phyloP scores from a whole-genome alignment of 2,329 filamentous ascomycete species.

The Zymoseptoria passerinii region DNA sequence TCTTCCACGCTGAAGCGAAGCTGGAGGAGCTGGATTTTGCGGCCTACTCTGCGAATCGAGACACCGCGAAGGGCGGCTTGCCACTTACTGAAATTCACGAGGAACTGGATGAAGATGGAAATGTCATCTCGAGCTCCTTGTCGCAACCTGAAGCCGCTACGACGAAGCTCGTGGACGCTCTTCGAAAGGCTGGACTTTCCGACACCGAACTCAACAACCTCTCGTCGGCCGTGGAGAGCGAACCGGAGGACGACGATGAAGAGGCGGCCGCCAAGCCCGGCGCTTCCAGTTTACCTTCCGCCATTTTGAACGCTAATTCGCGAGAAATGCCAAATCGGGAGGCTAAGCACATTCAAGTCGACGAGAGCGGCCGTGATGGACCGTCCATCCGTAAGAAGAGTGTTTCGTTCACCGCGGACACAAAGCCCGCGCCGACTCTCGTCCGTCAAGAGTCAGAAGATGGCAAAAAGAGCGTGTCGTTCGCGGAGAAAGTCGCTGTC shows the following conservation, averaged over 20 bases:
- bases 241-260: conserved; percentile 6
- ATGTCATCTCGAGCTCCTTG: conserved; percentile 55
- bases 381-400: conserved; percentile 40
- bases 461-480: conserved; percentile 28
- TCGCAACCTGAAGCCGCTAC: conserved; percentile 56
- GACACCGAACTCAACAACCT: conserved; percentile 20
- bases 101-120: conserved; percentile 82
- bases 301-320: conserved; percentile 9
- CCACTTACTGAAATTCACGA: conserved; percentile 88
- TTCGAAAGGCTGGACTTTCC: conserved; percentile 66
- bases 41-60: conserved; percentile 16
- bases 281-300: conserved; percentile 6
- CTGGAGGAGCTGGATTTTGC: conserved; percentile 49
- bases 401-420: conserved; percentile 56
- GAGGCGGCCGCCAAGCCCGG: background rate
- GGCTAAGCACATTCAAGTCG: background rate
- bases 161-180: conserved; percentile 58
- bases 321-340: background rate
- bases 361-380: conserved; percentile 9
- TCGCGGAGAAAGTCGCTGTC: conserved; percentile 30
- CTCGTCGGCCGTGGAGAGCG: conserved; percentile 3
- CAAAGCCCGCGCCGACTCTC: conserved; percentile 40
- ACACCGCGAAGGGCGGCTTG: conserved; percentile 45
- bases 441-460: conserved; percentile 25
- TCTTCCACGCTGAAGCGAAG: conserved; percentile 61